phyloP scores from a whole-genome alignment of 2,329 filamentous ascomycete species.

The Xylariaceae sp. region DNA sequence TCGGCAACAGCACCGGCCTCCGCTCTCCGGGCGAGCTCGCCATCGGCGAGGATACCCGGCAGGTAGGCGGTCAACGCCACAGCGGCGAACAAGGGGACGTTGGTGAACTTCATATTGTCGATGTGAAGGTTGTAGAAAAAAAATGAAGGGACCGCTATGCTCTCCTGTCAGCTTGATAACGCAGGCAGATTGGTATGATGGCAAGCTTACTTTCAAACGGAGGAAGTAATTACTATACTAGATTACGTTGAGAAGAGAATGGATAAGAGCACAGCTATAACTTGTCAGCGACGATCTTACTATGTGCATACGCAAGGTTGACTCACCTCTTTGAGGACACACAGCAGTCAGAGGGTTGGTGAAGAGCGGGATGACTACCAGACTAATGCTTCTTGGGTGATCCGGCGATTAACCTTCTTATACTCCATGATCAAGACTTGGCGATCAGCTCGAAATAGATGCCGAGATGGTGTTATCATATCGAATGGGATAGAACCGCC shows the following conservation, averaged over 20 bases:
- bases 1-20: conserved; percentile 11
- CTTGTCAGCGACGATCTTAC: conserved; percentile 6
- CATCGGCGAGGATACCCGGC: conserved; percentile 11
- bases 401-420: background rate
- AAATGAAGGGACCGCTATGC: background rate
- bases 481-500: no score
- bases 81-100: conserved; percentile 17
- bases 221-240: conserved; percentile 3
- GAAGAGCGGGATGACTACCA: background rate
- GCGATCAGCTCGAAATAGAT: background rate
- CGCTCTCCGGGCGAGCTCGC: background rate
- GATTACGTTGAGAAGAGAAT: conserved; percentile 7
- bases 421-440: background rate
- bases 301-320: no score
- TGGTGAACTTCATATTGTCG: conserved; percentile 21
- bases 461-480: no score
- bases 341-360: background rate
- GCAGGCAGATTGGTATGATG: background rate
- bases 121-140: conserved; percentile 4
- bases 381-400: background rate
- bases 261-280: conserved; percentile 26
- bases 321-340: no score
- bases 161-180: background rate
- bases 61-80: conserved; percentile 22
- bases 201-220: conserved; percentile 22